Evolutionary conservation across 345 rosid species (phyloP), one percentile per base, ranked within the genome.

Genomic region (Trapa incisa): DNA sequence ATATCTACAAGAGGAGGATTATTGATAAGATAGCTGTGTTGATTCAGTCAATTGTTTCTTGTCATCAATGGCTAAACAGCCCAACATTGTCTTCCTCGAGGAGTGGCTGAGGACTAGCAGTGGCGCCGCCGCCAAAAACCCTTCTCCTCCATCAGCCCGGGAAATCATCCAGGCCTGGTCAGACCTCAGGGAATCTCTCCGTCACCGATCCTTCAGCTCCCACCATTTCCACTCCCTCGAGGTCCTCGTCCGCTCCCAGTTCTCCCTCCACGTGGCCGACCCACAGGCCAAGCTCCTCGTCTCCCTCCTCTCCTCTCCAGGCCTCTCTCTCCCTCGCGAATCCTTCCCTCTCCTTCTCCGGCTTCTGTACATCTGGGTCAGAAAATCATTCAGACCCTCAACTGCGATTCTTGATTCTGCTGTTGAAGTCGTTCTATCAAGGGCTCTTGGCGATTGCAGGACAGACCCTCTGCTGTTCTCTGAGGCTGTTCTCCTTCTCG

Each of bases 251-350:
- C 75, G 80, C 71, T 86, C 85, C 37, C 88, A 79, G 68, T 53
- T 81, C 54, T 82, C 97, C 69, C 89, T 91, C 67, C 87, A 94
- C 67, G 96, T 91, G 45, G 97, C 96, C 0, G 97, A 94, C 58
- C 95, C 96, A 5, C 99, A 91, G 76, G 95, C 96, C 65, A 94
- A 85, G 81, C 91, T 94, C 68, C 83, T 91, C 42, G 58, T 84
- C 42, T 87, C 97, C 52, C 66, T 89, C 73, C 75, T 91, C 39
- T 85, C 86, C 17, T 80, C 86, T 36, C 76, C 6, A 68, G 75
- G 75, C 42, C 74, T 75, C 3, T 61, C 73, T 67, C 81, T 85
- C 73, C 83, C 82, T 58, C 66, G 67, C 10, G 89, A 94, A 76
- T 76, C 92, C n/a, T 75, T 75, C 70, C 83, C 89, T 53, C 80